These are phyloP conservation scores for Juglanconis juglandina DNA, from an alignment of 2,329 filamentous ascomycete genomes.

Conservation along the genomic window DNA sequence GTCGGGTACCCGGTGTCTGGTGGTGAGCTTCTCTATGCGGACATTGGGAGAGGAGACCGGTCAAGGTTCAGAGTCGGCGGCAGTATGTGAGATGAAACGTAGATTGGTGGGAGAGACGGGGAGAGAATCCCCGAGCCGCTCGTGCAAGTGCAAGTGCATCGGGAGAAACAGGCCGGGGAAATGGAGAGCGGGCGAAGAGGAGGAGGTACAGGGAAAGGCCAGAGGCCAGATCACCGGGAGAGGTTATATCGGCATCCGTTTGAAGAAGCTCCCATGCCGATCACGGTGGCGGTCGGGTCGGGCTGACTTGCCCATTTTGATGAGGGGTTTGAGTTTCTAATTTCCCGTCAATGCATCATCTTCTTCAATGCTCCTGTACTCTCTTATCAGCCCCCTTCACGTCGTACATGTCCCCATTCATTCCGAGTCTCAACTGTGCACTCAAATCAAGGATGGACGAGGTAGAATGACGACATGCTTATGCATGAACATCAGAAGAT, in stretches of 20 bases:
- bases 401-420: not conserved
- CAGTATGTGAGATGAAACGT: not conserved
- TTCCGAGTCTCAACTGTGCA: not conserved
- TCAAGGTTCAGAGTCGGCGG: not conserved
- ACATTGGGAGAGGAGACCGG: not conserved
- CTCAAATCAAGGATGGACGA: not conserved
- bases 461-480: not conserved
- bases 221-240: not conserved
- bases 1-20: not conserved
- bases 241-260: conserved; percentile 5
- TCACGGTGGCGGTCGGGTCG: not conserved
- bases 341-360: not conserved
- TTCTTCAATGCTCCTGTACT: not conserved
- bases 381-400: not conserved
- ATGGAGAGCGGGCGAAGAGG: not conserved
- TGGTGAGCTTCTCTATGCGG: not conserved
- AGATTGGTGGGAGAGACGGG: not conserved
- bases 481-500: not conserved
- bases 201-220: conserved; percentile 1
- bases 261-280: conserved; percentile 2
- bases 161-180: conserved; percentile 4
- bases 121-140: too few relatives aligned
- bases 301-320: not conserved
- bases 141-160: not conserved
- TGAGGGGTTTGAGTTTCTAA: not conserved